Percentiles rank a stretch among this genome's conserved stretches.
Conservation (phyloP, 2,329 filamentous ascomycete genomes). For the Ophiostoma ulmi region DNA sequence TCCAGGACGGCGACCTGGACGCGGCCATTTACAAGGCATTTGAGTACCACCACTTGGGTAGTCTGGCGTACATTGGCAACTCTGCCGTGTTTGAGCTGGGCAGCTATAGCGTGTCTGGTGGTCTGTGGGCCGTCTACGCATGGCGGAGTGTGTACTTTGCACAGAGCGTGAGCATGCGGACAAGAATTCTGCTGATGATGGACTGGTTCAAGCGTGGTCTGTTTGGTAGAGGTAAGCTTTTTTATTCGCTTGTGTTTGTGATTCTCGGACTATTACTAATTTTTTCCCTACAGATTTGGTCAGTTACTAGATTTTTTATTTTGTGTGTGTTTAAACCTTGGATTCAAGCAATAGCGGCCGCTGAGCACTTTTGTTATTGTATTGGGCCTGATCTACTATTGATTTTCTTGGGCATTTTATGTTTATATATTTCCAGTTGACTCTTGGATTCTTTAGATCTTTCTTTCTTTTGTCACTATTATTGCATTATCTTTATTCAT, state of each 20-base stretch:
- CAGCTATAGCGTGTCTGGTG: conserved; percentile 73
- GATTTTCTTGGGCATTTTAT: background rate
- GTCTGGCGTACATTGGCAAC: conserved; percentile 91
- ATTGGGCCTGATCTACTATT: background rate
- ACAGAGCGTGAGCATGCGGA: conserved; percentile 90
- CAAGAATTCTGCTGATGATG: conserved; percentile 85
- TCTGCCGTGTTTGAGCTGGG: conserved; percentile 89
- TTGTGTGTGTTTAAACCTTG: background rate
- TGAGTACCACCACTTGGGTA: conserved; percentile 87
- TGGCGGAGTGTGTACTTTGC: conserved; percentile 98
- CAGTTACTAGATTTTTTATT: background rate
- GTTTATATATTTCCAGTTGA: background rate
- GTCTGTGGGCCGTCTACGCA: conserved; percentile 87
- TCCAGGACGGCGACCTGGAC: conserved; percentile 84
- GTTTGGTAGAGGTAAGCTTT: conserved; percentile 81
- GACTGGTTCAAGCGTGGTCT: conserved; percentile 96
- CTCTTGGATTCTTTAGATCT: background rate
- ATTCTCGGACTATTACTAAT: background rate
- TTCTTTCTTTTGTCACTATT: background rate
- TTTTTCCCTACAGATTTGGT: background rate
- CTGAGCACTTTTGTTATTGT: background rate
- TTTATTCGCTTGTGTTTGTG: background rate
- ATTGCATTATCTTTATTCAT: background rate
- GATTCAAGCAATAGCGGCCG: background rate
- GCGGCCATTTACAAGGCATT: conserved; percentile 91